Evolutionary conservation across 441 rosid species (phyloP).

Genomic region (Adansonia rubrostipa): DNA sequence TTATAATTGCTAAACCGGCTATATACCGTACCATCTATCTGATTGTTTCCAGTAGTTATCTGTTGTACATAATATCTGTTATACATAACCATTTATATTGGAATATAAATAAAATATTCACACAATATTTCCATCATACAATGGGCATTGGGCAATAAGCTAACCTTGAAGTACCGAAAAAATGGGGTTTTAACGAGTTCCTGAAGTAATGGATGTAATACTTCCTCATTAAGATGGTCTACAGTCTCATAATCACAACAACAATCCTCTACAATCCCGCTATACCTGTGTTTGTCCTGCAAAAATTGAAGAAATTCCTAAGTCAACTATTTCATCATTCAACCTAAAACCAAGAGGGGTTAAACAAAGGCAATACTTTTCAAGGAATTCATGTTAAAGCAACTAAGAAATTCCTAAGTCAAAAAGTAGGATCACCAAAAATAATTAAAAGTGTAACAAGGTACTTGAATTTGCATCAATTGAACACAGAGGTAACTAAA

Average conservation of each 20-base stretch:
- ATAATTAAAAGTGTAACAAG: not conserved
- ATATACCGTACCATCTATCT: not conserved
- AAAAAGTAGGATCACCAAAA: not conserved
- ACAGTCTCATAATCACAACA: slow-evolving; percentile 90
- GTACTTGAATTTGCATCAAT: slow-evolving; percentile 19
- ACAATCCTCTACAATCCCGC: slow-evolving; percentile 86
- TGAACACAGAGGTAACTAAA: not conserved
- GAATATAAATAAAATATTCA: not conserved
- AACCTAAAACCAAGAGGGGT: not conserved
- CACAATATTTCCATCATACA: not conserved
- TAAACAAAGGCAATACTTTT: not conserved
- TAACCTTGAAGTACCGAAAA: slow-evolving; percentile 87
- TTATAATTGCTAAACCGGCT: not conserved
- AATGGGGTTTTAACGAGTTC: slow-evolving; percentile 80
- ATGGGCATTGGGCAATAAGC: slow-evolving; percentile 1
- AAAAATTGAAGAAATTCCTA: not conserved
- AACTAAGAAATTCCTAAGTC: not conserved
- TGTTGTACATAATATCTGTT: not conserved
- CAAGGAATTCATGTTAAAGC: slow-evolving; percentile 8
- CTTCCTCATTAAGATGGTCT: slow-evolving; percentile 60
- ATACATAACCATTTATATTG: not conserved
- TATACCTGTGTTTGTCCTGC: slow-evolving; percentile 56
- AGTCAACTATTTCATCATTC: not conserved
- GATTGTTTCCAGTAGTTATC: not conserved
- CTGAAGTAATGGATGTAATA: slow-evolving; percentile 76